phyloP scores from a whole-genome alignment of 2,329 filamentous ascomycete genomes.

The Phyllosticta ampelicida region DNA sequence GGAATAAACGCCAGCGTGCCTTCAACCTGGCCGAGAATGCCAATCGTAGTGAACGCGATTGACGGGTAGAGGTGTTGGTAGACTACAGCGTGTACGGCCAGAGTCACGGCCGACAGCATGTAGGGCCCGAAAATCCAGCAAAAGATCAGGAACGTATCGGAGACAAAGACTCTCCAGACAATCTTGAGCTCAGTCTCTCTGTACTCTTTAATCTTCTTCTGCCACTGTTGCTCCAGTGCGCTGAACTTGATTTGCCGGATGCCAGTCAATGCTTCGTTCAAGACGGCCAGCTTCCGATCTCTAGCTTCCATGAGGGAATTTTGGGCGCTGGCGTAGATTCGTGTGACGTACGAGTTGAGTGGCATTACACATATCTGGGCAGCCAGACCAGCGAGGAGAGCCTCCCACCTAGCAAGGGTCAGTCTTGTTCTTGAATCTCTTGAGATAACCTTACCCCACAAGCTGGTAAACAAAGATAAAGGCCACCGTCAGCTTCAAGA shows the following conservation, averaged over 20 bases:
- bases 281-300: conserved; percentile 63
- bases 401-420: conserved; percentile 40
- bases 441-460: conserved; percentile 39
- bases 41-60: conserved; percentile 68
- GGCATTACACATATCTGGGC: conserved; percentile 56
- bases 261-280: conserved; percentile 67
- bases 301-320: conserved; percentile 63
- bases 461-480: conserved; percentile 56
- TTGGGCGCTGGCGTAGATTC: conserved; percentile 52
- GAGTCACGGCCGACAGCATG: conserved; percentile 58
- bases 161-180: conserved; percentile 55
- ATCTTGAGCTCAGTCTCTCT: conserved; percentile 56
- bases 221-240: conserved; percentile 64
- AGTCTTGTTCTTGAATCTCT: background rate
- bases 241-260: conserved; percentile 82
- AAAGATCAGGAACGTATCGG: conserved; percentile 42
- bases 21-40: conserved; percentile 65
- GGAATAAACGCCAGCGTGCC: conserved; percentile 59
- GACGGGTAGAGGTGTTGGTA: conserved; percentile 57
- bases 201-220: conserved; percentile 54
- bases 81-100: conserved; percentile 56
- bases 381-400: conserved; percentile 53
- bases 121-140: conserved; percentile 57
- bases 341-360: conserved; percentile 57
- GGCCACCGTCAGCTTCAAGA: conserved; percentile 54